These are phyloP conservation scores for Lactarius deliciosus DNA, from an alignment of 768 basidiomycete genomes.

Conservation along the genomic window DNA sequence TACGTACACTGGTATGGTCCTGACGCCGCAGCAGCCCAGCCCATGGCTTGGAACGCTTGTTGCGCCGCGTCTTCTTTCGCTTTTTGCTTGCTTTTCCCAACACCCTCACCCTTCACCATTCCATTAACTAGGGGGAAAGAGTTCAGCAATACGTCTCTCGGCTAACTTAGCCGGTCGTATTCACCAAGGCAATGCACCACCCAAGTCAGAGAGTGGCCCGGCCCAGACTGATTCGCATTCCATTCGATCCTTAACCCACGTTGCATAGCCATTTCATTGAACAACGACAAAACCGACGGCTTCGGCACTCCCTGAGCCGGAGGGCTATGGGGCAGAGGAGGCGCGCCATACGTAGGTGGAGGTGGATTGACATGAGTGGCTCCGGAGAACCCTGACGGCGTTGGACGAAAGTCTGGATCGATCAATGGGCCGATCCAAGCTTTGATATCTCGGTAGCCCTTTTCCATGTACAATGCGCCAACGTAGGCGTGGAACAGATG, in stretches of 20 bases:
- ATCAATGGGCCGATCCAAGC: conserved; percentile 24
- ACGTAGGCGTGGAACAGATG: conserved; percentile 26
- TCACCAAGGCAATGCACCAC: conserved; percentile 65
- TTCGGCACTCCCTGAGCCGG: conserved; percentile 62
- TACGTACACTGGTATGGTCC: conserved; percentile 15
- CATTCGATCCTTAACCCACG: conserved; percentile 64
- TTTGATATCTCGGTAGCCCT: conserved; percentile 4
- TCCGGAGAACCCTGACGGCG: conserved; percentile 19
- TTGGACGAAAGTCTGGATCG: conserved; percentile 11
- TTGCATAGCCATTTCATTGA: conserved; percentile 72
- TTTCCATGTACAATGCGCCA: conserved; percentile 22
- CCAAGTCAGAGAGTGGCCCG: conserved; percentile 69
- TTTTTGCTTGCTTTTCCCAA: conserved; percentile 67
- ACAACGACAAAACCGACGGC: conserved; percentile 65
- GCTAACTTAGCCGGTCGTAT: conserved; percentile 31
- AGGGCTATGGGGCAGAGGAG: conserved; percentile 49
- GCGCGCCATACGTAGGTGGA: conserved; percentile 40
- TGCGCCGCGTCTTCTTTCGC: conserved; percentile 79
- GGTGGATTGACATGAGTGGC: conserved; percentile 27
- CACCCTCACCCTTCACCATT: conserved; percentile 62
- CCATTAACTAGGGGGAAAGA: conserved; percentile 55
- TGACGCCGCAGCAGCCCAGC: conserved; percentile 51
- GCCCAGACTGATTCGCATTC: conserved; percentile 57
- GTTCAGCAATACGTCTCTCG: neutral
- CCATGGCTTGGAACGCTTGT: conserved; percentile 71